These are phyloP conservation scores for Yamadazyma sp. DNA, from an alignment of 805 yeast genomes.

Conservation along the genomic window DNA sequence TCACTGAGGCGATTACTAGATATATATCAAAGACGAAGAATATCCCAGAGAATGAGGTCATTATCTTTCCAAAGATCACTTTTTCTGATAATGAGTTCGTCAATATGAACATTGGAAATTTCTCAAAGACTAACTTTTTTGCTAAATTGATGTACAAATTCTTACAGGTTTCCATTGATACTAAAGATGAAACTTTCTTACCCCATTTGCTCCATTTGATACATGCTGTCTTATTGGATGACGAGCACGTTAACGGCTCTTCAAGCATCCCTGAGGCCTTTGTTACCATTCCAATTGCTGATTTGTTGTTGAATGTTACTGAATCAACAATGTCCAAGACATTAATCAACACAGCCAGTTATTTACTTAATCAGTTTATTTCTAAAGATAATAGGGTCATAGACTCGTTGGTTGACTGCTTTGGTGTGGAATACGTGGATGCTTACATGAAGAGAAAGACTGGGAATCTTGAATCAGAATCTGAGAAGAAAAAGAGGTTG, in stretches of 20 bases:
- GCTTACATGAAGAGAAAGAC: conserved; percentile 47
- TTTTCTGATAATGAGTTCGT: conserved; percentile 33
- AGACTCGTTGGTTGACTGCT: conserved; percentile 50
- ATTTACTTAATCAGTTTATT: conserved; percentile 49
- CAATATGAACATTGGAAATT: conserved; percentile 39
- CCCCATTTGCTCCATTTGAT: conserved; percentile 63
- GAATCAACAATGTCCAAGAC: conserved; percentile 49
- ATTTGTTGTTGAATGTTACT: conserved; percentile 49
- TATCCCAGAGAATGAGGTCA: conserved; percentile 37
- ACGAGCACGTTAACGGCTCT: conserved; percentile 41
- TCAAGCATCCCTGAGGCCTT: conserved; percentile 42
- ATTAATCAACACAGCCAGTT: conserved; percentile 54
- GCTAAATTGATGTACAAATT: conserved; percentile 57
- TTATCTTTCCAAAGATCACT: conserved; percentile 46
- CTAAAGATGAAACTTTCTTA: conserved; percentile 51
- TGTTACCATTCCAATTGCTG: conserved; percentile 54
- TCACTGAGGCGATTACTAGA: conserved; percentile 45
- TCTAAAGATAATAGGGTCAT: conserved; percentile 47
- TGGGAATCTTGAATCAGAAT: conserved; percentile 46
- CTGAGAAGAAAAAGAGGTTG: conserved; percentile 52
- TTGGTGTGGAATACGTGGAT: conserved; percentile 54
- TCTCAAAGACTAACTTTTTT: conserved; percentile 51
- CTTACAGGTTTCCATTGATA: conserved; percentile 50
- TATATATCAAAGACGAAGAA: conserved; percentile 38
- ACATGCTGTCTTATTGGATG: conserved; percentile 61